phyloP scores from a whole-genome alignment of 345 rosid genomes.

The Lepidium didymum region DNA sequence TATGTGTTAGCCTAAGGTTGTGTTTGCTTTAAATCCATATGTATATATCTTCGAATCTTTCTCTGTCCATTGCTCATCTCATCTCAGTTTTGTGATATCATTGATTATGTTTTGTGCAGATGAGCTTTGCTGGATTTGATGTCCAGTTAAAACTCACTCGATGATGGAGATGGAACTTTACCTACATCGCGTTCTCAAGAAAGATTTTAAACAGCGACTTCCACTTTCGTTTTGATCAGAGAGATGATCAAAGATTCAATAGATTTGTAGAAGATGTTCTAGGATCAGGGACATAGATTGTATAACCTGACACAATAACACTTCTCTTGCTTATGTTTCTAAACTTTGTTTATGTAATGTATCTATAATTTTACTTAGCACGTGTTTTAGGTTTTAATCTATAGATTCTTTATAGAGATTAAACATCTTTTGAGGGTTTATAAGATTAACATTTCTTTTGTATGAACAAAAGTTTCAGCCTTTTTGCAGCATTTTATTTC shows the following conservation, averaged over 20 bases:
- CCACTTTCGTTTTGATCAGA: too few relatives aligned
- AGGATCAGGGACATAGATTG: background rate
- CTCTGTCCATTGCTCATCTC: background rate
- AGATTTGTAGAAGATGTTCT: constrained; percentile 12
- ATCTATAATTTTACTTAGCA: constrained; percentile 9
- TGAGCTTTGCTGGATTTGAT: constrained; percentile 15
- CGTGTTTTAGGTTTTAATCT: constrained; percentile 1
- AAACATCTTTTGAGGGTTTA: background rate
- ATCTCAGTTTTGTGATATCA: too few relatives aligned
- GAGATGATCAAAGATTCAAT: constrained; percentile 18
- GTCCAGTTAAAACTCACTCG: constrained; percentile 18
- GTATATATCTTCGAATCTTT: background rate
- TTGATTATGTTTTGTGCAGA: constrained; percentile 16
- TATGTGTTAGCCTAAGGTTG: background rate
- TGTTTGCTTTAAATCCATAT: background rate
- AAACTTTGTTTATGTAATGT: constrained; percentile 19
- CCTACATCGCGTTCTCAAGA: background rate
- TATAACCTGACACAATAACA: constrained; percentile 11
- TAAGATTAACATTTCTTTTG: background rate
- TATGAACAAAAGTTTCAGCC: background rate
- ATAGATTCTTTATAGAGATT: background rate
- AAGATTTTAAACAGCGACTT: constrained; percentile 11
- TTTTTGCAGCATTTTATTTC: background rate
- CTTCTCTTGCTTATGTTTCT: background rate
- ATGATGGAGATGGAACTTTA: constrained; percentile 23